Conservation (phyloP, 495 filamentous ascomycete species). For the Penicillium angulare region DNA sequence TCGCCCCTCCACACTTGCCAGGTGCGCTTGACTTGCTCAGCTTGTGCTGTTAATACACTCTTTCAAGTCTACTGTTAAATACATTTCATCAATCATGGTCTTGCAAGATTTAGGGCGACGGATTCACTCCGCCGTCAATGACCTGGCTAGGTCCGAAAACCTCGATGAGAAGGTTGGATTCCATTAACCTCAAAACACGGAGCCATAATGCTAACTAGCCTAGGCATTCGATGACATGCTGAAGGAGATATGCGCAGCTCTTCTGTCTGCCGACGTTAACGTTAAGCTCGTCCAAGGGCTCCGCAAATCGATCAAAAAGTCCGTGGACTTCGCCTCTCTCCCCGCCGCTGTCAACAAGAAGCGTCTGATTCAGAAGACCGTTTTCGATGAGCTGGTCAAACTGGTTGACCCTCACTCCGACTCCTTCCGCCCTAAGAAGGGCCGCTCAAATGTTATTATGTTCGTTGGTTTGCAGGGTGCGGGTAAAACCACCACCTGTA, state of each 20-base stretch:
- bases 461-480: constrained; percentile 97
- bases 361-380: constrained; percentile 94
- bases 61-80: constrained; percentile 4
- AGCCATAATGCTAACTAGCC: constrained; percentile 6
- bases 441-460: constrained; percentile 96
- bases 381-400: constrained; percentile 94
- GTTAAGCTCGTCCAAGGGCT: constrained; percentile 89
- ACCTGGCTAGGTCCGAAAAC: constrained; percentile 86
- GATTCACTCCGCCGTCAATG: constrained; percentile 93
- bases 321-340: constrained; percentile 90
- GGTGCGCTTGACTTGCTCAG: constrained; percentile 3
- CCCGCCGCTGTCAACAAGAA: constrained; percentile 93
- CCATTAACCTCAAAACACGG: background rate
- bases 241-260: constrained; percentile 91
- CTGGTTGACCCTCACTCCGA: constrained; percentile 96
- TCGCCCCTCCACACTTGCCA: constrained; percentile 25
- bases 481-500: constrained; percentile 98
- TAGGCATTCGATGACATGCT: constrained; percentile 98
- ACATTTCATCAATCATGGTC: constrained; percentile 65
- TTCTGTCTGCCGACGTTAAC: constrained; percentile 95
- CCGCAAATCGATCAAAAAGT: constrained; percentile 85
- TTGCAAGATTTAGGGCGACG: constrained; percentile 97
- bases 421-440: constrained; percentile 95
- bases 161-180: constrained; percentile 86
- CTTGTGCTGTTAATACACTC: constrained; percentile 4